Base-by-base conservation (phyloP, 164 flowering plant species). In the Tetrastigma voinierianum region DNA sequence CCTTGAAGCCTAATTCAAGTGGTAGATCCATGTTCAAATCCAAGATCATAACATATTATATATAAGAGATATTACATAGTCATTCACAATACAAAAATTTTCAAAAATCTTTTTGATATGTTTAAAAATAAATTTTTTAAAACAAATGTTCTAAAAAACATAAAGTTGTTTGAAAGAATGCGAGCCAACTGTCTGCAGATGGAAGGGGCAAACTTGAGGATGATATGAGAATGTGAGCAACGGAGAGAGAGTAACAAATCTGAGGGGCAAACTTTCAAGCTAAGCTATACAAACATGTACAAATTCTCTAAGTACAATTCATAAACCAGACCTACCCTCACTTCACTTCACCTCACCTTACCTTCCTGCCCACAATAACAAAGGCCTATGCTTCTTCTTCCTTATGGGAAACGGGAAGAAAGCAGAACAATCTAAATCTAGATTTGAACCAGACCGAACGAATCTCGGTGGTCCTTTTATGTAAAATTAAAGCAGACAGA, bases 251-350 rank as follows among this genome's bases (percentile, higher is more conserved):
- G 45, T n/a, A n/a, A n/a, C n/a, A n/a, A n/a, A n/a, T n/a, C n/a
- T n/a, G n/a, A n/a, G 18, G 5, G 52, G 32, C 54, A 15, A 46
- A 60, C 47, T n/a, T 63, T 23, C 51, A 60, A 56, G 52, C 82
- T 81, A 60, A 56, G 52, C 82, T 81, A 66, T 81, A 83, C 84
- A 81, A 49, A 61, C 72, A 81, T 79, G 51, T 79, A 83, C 77
- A 81, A 46, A 69, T 72, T 72, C 48, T 45, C 67, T 79, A 75
- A 55, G 65, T 79, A 81, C 78, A 83, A 71, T 62, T 77, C 67
- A 57, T 58, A 57, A 53, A 63, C 70, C 72, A 32, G 19, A 32
- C 40, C 40, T 55, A 70, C 61, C 66, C 71, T 66, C 64, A 71
- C 76, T 78, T 78, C 71, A 60, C n/a, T n/a, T n/a, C n/a, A n/a